phyloP scores from a whole-genome alignment of 306 rosid species.

The Prinsepia uniflora region DNA sequence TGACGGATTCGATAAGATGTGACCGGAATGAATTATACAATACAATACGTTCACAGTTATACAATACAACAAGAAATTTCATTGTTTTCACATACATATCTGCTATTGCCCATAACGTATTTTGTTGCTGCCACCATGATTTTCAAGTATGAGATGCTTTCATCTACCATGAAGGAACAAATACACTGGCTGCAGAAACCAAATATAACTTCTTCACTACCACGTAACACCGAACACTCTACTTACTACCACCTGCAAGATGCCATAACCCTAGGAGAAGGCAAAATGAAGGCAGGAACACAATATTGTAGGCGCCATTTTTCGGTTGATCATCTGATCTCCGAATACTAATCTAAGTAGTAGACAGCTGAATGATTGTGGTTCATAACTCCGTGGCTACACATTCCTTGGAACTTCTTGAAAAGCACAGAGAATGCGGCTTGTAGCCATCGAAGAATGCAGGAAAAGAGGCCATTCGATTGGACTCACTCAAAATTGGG shows the following conservation, averaged over 20 bases:
- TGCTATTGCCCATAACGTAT: neutral
- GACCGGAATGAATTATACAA: no score
- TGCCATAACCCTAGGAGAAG: neutral
- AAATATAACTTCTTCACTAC: neutral
- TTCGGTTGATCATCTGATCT: neutral
- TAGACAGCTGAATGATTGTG: neutral
- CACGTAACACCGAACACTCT: conserved; percentile 1
- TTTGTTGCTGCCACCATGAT: no score
- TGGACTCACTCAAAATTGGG: conserved; percentile 23
- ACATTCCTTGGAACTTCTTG: neutral
- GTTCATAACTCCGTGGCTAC: neutral
- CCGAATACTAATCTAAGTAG: neutral
- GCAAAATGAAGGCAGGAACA: neutral
- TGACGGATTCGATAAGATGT: neutral
- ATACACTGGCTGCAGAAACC: conserved; percentile 13
- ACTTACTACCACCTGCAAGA: neutral
- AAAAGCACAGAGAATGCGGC: conserved; percentile 11
- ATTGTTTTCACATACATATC: neutral
- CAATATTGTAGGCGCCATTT: neutral
- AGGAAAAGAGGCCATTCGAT: neutral
- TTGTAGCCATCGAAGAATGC: conserved; percentile 3
- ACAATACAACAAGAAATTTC: neutral
- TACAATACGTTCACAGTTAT: neutral
- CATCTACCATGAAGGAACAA: conserved; percentile 13
- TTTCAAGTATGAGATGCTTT: neutral